Evolutionary conservation across 306 rosid species (phyloP), one percentile per base, ranked within the genome.

Genomic region (Glycine tomentella): DNA sequence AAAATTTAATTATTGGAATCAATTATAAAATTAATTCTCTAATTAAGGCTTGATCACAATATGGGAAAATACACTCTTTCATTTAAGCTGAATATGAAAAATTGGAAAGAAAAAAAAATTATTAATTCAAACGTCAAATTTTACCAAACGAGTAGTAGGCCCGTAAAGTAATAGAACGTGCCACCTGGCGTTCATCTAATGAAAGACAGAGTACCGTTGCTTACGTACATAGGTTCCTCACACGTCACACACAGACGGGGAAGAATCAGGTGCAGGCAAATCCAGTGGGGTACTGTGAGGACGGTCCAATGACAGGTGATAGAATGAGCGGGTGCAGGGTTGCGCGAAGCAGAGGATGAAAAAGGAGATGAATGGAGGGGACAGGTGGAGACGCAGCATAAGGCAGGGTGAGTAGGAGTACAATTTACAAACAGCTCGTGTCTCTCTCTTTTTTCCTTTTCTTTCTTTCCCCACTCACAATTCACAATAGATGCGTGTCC

Each of bases 401-500:
- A 72, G 72, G 67, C 62, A 40, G 69, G 69, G 79, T 72, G 86
- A 78, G 79, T 80, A 51, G 64, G 84, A 84, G 55, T 72, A 51
- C 85, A 83, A 62, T 9, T 31, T 55, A 57, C 48, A 64, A 61
- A 61, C 15, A 80, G 9, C 14, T 66, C 33, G 17, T 20, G 20
- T 20, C 20, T 20, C 20, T 20, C 20, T 20, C 20, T 20, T 20
- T 20, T 20, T 10, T 76, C 33, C 82, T 16, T 78, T 65, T 74
- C 66, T 65, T 66, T 36, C 61, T 40, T 51, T 42, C 14, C 80
- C 34, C 76, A 50, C 77, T 56, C 55, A 65, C 70, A 72, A 73
- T 70, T 78, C 88, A 74, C 77, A 77, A 70, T 44, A 64, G 83
- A 87, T 77, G 88, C 94, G 95, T 91, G 90, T 82, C 87, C 78